Evolutionary conservation across 768 basidiomycete species (phyloP).

Genomic region (Hemileccinum impolitum): DNA sequence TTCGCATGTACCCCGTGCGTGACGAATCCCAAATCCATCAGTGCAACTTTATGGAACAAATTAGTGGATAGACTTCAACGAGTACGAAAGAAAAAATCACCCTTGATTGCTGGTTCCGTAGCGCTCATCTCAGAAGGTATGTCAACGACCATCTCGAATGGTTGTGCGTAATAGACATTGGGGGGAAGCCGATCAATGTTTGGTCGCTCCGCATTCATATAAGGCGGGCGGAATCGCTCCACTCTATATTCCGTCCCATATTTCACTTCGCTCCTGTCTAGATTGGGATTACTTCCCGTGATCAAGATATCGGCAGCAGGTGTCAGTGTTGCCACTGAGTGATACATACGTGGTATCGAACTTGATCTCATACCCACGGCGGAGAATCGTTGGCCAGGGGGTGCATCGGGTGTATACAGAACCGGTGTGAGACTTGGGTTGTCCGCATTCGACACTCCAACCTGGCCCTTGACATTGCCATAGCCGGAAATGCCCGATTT

Average conservation of each 20-base stretch:
- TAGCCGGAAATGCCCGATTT: slow-evolving; percentile 73
- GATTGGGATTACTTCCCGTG: slow-evolving; percentile 80
- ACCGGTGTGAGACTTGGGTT: slow-evolving; percentile 66
- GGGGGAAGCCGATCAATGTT: slow-evolving; percentile 35
- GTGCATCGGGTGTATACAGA: slow-evolving; percentile 60
- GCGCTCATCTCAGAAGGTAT: slow-evolving; percentile 35
- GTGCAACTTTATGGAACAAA: slow-evolving; percentile 43
- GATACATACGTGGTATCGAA: slow-evolving; percentile 71
- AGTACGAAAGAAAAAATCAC: slow-evolving; percentile 31
- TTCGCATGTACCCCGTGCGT: slow-evolving; percentile 78
- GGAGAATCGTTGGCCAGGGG: slow-evolving; percentile 57
- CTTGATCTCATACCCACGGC: slow-evolving; percentile 57
- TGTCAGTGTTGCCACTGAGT: slow-evolving; percentile 79
- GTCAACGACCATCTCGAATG: slow-evolving; percentile 43
- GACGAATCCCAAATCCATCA: slow-evolving; percentile 82
- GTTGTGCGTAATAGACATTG: slow-evolving; percentile 44
- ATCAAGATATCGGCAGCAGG: slow-evolving; percentile 73
- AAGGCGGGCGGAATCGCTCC: slow-evolving; percentile 83
- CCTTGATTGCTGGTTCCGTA: slow-evolving; percentile 45
- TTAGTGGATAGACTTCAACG: slow-evolving; percentile 4
- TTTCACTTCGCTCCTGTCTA: slow-evolving; percentile 66
- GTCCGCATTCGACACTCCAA: slow-evolving; percentile 77
- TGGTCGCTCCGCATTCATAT: slow-evolving; percentile 64
- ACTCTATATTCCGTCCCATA: slow-evolving; percentile 89
- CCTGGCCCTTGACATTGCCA: slow-evolving; percentile 64